Base-by-base conservation (phyloP, 2,329 filamentous ascomycete genomes). In the Cryphonectria naterciae region DNA sequence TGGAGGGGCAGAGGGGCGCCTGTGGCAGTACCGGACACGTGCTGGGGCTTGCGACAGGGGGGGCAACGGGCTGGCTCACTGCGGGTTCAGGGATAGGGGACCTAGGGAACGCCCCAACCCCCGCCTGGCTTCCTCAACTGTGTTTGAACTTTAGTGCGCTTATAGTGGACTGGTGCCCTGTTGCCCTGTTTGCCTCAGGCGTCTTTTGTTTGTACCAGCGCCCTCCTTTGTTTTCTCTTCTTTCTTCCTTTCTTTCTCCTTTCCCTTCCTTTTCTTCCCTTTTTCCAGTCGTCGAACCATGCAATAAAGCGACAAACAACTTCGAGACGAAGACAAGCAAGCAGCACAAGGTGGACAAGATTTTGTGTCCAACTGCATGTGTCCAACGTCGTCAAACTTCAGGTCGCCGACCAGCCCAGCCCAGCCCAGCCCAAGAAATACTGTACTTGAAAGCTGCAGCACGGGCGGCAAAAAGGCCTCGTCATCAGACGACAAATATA, bases 401-500 rank as follows among this genome's bases (percentile, higher is more conserved):
- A 25, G 22, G 49, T 41, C 39, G 43, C 15, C 11, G 13, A 25
- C 22, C 11, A 5, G 49, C 49, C n/a, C 49, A n/a, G 49, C 49
- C n/a, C 49, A n/a, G 49, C 22, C 22, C 22, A 5, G 32, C 32
- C 32, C 32, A 32, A 32, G 32, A 15, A 28, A n/a, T 25, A 28
- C n/a, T 15, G 7, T 11, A 25, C 32, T 32, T 32, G 32, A 32
- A 32, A 58, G 28, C 54, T 28, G 28, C 54, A 17, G 46, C 46
- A 32, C 7, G 58, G 58, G 58, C 58, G 58, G 58, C 58, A 25
- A 61, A 61, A 35, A 39, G 58, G 58, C 58, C 35, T 61, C 58
- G 58, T 61, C 58, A 61, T 61, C 58, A 39, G 35, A 61, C 58
- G 32, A 61, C 32, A 61, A 39, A 61, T 37, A 32, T 61, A 4